Evolutionary conservation across 768 basidiomycete species (phyloP), one percentile per base, ranked within the genome.

Genomic region (Cyathus striatus): DNA sequence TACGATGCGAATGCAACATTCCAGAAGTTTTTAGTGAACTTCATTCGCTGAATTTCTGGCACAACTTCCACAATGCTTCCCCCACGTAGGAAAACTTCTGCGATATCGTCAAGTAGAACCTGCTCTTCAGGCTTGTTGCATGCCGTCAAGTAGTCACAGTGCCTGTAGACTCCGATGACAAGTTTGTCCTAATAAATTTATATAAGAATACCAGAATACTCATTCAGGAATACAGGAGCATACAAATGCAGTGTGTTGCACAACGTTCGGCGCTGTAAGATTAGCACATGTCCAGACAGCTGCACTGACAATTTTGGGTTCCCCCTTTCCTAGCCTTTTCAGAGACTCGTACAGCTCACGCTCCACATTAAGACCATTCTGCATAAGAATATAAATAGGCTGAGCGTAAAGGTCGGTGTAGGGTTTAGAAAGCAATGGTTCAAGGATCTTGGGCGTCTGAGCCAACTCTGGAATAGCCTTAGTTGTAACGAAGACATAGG

Each of bases 341-440:
- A 79, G 45, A 2, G 79, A 70, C 6, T 72, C 52, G 54, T 85
- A 83, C 20, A 87, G 64, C 42, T 83, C 83, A 24, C 59, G 64
- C 54, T 89, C 86, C 10, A 86, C 78, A 26, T 77, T 77, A 3
- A 90, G 62, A 5, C 86, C 85, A 54, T 90, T 90, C 66, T 89
- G 80, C 38, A 83, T 49, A 12, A 86, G 56, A 2, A 81, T 77
- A 52, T 79, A 81, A 1, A 69, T 74, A 1, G 81, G 81, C 50
- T 80, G 78, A 3, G 66, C 49, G 47, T 69, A 63, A 36, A 52
- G 53, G 24, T 72, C 66, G 38, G 63, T 51, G 61, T 81, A 78
- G 18, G 71, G 61, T 1, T 60, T 34, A 2, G 69, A 68, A 35
- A 88, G 57, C 26, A 87, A 56, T 4, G 81, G 75, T 6, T 65